phyloP scores from a whole-genome alignment of 2,329 filamentous ascomycete species.

The Alternaria alternata region DNA sequence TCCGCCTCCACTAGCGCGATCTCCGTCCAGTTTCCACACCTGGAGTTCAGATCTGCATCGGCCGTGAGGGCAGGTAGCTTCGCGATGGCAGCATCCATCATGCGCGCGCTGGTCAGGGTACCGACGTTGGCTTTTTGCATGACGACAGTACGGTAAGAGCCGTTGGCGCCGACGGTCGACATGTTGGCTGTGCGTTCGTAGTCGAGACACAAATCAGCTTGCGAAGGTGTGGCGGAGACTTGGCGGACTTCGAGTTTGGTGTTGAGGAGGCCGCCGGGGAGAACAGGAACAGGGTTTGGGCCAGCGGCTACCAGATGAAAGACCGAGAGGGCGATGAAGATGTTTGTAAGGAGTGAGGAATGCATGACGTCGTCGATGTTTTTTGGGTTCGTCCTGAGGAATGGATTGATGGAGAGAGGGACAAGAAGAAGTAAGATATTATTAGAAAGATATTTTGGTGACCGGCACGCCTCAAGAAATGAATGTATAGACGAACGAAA shows the following conservation, averaged over 20 bases:
- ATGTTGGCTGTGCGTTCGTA: conserved; percentile 59
- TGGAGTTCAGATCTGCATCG: conserved; percentile 53
- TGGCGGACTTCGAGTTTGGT: conserved; percentile 39
- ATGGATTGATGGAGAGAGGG: too few species aligned
- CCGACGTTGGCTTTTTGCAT: conserved; percentile 55
- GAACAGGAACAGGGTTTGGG: conserved; percentile 17
- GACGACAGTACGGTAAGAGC: conserved; percentile 58
- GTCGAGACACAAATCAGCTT: conserved; percentile 50
- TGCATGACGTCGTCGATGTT: conserved; percentile 23
- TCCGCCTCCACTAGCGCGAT: conserved; percentile 56
- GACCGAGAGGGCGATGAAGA: conserved; percentile 39
- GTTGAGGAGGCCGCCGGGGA: conserved; percentile 2
- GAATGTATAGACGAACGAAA: conserved; percentile 26
- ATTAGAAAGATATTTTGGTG: conserved; percentile 27
- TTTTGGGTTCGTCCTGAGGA: neutral
- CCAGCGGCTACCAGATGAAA: conserved; percentile 29
- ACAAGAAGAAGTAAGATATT: conserved; percentile 18
- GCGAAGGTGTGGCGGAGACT: conserved; percentile 32
- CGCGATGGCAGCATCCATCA: conserved; percentile 54
- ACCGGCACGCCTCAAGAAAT: conserved; percentile 41
- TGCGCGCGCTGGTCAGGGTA: conserved; percentile 47
- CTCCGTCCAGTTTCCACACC: conserved; percentile 58
- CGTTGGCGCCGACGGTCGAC: conserved; percentile 57
- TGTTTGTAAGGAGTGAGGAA: conserved; percentile 33
- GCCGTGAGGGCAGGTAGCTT: conserved; percentile 52